Evolutionary conservation across 257 asterid species (phyloP), one percentile per base, ranked within the genome.

Genomic region (Nicotiana benthamiana): DNA sequence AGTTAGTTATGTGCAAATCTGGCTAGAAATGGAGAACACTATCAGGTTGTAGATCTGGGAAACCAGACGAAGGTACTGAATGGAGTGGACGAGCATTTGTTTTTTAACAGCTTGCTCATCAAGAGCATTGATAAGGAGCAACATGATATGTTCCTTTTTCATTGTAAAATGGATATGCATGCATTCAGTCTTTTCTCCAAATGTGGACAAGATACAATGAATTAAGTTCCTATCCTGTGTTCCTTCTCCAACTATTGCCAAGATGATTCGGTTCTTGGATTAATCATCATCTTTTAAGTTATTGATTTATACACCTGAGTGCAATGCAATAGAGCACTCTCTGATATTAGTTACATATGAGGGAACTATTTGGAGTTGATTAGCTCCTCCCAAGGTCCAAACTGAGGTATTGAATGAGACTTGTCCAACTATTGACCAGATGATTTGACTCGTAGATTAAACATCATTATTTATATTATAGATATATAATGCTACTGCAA

Each of bases 351-450:
- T 13, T 67, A 34, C 75, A 67, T 8, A 61, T 2, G 30, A 36
- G 18, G 75, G 53, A 67, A 68, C n/a, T 36, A 68, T 68, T 40
- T 36, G 56, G 30, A 68, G 76, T 36, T 36, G 56, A 68, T 68
- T 68, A 68, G 76, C 11, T 68, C 30, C 76, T 68, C 43, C 32
- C 8, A n/a, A 68, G 76, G 76, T 53, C 76, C 20, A 68, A 67
- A 68, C 22, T 17, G 56, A 68, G 76, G 4, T n/a, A 2, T 17
- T 70, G 13, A 68, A 20, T 68, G 27, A 36, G 75, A 12, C 77
- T 20, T 70, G 7, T 22, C 34, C 11, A 22, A 4, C 43, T 70
- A 43, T 43, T 70, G 52, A 70, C 18, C 20, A 40, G 56, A 40
- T 20, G 57, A 43, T 70, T 18, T 24, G 34, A 11, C 34, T 43